Evolutionary conservation across 257 asterid species (phyloP), one percentile per base, ranked within the genome.

Genomic region (Handroanthus guayacan): DNA sequence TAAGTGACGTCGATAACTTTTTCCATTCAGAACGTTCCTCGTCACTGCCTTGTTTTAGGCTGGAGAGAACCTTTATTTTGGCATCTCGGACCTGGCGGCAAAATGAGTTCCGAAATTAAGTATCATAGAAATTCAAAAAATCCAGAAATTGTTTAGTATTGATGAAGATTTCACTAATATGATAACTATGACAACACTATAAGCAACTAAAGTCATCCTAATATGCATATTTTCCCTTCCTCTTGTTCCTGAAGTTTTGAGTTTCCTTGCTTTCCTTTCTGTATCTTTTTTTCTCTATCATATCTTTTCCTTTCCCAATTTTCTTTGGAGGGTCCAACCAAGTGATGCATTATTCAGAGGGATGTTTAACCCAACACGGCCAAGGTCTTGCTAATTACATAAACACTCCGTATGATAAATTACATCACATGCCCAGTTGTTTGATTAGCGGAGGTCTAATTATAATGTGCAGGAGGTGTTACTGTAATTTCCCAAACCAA

Each of bases 11-110:
- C 13, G 98, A 84, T 82, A 92, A 84, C 86, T 88, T 89, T 76
- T 78, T 91, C 98, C 98, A 95, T 57, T 87, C 97, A 44, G 89
- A 70, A 36, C 85, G 81, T 79, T 92, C 97, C 90, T 92, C 94
- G 2, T 87, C 92, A 5, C 93, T 88, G 78, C 81, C 84, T 78
- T 75, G 96, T 73, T 85, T 91, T 76, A 91, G 87, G 83, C 89
- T 82, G 66, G 92, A 87, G 74, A 95, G 92, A 80, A 95, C 91
- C 81, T 76, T 91, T 76, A 95, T 89, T 87, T 95, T 92, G 77
- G 98, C 94, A 87, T 90, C 92, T 25, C 98, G 90, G 69, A 91
- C 96, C 99, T 95, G 84, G 70, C 84, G 78, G 66, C 75, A 85
- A 80, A 81, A 80, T 51, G 66, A 71, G 56, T 65, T 54, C 50